A percentile compares a stretch with the other conserved stretches of the same genome.
Evolutionary conservation across 2,329 filamentous ascomycete genomes (phyloP).

Genomic region (Tympanopsis confertula): DNA sequence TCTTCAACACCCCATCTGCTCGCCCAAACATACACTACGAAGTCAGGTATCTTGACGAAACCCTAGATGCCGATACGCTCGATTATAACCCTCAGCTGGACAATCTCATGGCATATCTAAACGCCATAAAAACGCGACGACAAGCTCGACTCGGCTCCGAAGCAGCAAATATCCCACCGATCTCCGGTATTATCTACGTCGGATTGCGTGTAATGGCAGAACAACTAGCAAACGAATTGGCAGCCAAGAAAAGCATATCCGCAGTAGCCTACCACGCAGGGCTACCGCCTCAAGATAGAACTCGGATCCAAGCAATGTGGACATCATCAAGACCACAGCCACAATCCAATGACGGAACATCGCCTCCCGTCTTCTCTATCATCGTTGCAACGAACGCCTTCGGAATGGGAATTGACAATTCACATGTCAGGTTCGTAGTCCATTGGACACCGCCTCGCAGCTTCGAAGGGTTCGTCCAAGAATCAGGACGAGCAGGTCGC

Average conservation of each 20-base stretch:
- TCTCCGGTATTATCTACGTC: conserved; percentile 33
- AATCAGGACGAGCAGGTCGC: conserved; percentile 80
- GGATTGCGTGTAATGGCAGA: conserved; percentile 24
- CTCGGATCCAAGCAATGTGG: conserved; percentile 53
- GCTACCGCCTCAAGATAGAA: conserved; percentile 58
- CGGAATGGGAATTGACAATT: conserved; percentile 95
- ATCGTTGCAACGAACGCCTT: conserved; percentile 94
- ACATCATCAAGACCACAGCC: conserved; percentile 59
- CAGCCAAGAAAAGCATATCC: conserved; percentile 16
- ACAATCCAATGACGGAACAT: conserved; percentile 55
- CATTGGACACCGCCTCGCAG: conserved; percentile 91
- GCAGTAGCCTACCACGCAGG: conserved; percentile 29
- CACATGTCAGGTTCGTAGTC: conserved; percentile 85
- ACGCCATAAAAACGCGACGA: conserved; percentile 34
- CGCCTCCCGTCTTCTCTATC: conserved; percentile 66
- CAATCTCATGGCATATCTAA: conserved; percentile 58
- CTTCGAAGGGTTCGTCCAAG: conserved; percentile 93
- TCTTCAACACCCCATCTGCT: conserved; percentile 74
- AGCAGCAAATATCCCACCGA: conserved; percentile 14
- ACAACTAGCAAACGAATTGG: conserved; percentile 21
- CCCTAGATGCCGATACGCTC: conserved; percentile 55
- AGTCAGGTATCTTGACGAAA: conserved; percentile 69
- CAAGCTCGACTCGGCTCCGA: conserved; percentile 3
- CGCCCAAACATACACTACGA: conserved; percentile 84
- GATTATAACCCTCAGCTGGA: conserved; percentile 72